These are phyloP conservation scores for Myriosclerotinia curreyana DNA, from an alignment of 2,329 filamentous ascomycete genomes.

Conservation along the genomic window DNA sequence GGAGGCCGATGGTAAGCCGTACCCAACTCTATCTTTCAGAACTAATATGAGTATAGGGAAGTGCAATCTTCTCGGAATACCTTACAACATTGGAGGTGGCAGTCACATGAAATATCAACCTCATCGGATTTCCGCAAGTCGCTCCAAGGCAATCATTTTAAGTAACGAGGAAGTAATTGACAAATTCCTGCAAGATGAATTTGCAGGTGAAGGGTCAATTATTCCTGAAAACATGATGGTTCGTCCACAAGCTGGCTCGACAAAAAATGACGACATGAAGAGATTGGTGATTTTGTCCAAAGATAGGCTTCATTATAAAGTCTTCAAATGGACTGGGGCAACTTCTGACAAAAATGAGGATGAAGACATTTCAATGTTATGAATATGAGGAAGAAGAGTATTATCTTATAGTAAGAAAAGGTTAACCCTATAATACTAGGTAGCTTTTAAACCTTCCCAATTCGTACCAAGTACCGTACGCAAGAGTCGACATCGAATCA, in stretches of 20 bases:
- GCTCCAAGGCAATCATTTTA: slow-evolving; percentile 21
- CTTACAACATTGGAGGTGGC: slow-evolving; percentile 24
- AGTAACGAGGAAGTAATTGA: slow-evolving; percentile 28
- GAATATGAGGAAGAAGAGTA: slow-evolving; percentile 12
- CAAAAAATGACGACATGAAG: slow-evolving; percentile 24
- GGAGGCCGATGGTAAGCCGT: slow-evolving; percentile 32
- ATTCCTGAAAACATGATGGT: slow-evolving; percentile 33
- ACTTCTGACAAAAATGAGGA: slow-evolving; percentile 9
- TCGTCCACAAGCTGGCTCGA: slow-evolving; percentile 22
- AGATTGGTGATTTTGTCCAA: slow-evolving; percentile 34
- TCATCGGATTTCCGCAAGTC: slow-evolving; percentile 13
- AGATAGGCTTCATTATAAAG: slow-evolving; percentile 35
- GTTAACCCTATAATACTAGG: background rate
- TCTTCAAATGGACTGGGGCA: slow-evolving; percentile 28
- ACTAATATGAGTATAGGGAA: slow-evolving; percentile 15
- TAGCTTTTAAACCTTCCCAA: background rate
- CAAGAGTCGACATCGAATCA: background rate
- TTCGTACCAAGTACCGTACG: background rate
- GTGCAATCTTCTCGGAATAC: slow-evolving; percentile 31
- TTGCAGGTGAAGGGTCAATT: slow-evolving; percentile 28
- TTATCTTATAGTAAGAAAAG: background rate
- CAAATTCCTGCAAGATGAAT: slow-evolving; percentile 25
- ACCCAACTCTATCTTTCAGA: background rate
- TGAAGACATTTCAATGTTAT: slow-evolving; percentile 33
- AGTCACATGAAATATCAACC: slow-evolving; percentile 23